Percentiles rank a stretch among this genome's conserved stretches.
These are phyloP conservation scores for Monosporascus cannonballus DNA, from an alignment of 2,329 filamentous ascomycete species.

Conservation along the genomic window DNA sequence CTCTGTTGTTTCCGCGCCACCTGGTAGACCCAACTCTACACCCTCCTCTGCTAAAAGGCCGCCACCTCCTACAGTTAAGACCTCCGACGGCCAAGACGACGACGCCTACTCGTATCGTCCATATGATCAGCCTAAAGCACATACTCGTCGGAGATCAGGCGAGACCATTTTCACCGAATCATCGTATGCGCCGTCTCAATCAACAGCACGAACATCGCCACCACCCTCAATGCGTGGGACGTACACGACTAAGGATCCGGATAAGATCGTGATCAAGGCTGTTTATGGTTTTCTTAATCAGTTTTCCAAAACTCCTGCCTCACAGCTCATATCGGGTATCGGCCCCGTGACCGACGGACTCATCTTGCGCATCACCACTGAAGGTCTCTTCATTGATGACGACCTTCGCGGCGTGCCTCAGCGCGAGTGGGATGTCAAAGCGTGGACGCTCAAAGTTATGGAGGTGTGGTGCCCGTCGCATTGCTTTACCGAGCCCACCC, in stretches of 20 bases:
- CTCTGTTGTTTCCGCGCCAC: background rate
- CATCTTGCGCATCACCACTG: slow-evolving; percentile 84
- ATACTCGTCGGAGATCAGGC: slow-evolving; percentile 54
- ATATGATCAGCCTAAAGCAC: slow-evolving; percentile 63
- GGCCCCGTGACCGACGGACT: slow-evolving; percentile 86
- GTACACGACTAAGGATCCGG: slow-evolving; percentile 82
- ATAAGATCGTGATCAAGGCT: slow-evolving; percentile 92
- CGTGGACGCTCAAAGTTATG: slow-evolving; percentile 90
- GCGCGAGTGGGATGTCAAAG: slow-evolving; percentile 97
- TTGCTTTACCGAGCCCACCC: slow-evolving; percentile 41
- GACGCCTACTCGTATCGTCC: slow-evolving; percentile 69
- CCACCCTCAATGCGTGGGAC: slow-evolving; percentile 71
- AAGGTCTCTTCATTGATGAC: slow-evolving; percentile 95
- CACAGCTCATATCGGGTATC: slow-evolving; percentile 78
- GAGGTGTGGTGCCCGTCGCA: slow-evolving; percentile 79
- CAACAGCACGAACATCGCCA: slow-evolving; percentile 76
- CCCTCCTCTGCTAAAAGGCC: slow-evolving; percentile 18
- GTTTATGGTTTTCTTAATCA: slow-evolving; percentile 91
- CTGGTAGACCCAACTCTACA: slow-evolving; percentile 15
- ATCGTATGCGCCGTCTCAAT: slow-evolving; percentile 79
- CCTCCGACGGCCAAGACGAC: slow-evolving; percentile 56
- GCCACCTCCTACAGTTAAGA: slow-evolving; percentile 41
- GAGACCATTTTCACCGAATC: slow-evolving; percentile 74
- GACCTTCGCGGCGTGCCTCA: slow-evolving; percentile 88
- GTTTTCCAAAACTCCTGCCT: slow-evolving; percentile 82